Evolutionary conservation across 2,329 filamentous ascomycete genomes (phyloP).

Genomic region (Penicillium sp.): DNA sequence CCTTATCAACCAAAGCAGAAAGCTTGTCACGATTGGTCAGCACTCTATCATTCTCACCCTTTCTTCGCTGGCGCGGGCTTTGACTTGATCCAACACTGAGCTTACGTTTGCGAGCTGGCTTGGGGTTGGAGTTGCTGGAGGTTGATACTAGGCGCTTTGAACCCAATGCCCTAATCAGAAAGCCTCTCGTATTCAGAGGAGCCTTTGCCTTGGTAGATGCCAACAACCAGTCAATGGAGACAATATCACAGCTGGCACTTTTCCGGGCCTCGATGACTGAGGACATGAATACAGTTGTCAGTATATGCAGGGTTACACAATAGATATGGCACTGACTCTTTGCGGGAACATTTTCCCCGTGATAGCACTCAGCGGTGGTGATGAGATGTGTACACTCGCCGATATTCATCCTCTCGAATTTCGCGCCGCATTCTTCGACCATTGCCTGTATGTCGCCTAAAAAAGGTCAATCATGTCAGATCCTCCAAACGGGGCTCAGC

Average conservation of each 20-base stretch:
- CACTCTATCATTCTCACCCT: neutral
- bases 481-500: neutral
- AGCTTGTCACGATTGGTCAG: neutral
- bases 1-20: neutral
- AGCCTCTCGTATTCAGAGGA: neutral
- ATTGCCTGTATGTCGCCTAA: neutral
- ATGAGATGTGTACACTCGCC: conserved; percentile 4
- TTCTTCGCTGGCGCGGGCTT: too few species aligned
- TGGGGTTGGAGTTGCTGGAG: neutral
- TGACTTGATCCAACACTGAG: too few species aligned
- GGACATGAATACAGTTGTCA: neutral
- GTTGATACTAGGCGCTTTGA: neutral
- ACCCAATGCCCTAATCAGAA: neutral
- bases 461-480: neutral
- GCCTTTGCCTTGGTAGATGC: neutral
- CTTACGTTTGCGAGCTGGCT: neutral
- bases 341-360: neutral
- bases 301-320: neutral
- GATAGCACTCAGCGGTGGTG: neutral
- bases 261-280: neutral
- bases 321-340: neutral
- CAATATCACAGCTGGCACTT: neutral
- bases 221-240: conserved; percentile 3
- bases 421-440: conserved; percentile 5
- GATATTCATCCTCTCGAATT: conserved; percentile 9